Percentiles rank a stretch among this genome's conserved stretches.
Conservation (phyloP, 441 rosid genomes). For the Corymbia citriodora region DNA sequence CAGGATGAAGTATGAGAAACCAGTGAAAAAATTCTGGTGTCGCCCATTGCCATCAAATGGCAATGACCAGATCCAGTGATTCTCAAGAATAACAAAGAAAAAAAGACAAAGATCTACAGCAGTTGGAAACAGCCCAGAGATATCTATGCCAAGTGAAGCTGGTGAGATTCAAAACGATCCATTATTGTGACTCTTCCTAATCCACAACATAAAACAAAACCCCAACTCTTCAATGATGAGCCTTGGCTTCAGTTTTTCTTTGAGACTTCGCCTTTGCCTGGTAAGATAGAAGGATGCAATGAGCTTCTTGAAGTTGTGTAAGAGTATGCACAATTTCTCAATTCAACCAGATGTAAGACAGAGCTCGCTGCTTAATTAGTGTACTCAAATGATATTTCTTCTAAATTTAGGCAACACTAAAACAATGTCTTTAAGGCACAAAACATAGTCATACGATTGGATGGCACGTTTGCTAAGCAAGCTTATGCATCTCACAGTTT, state of each 20-base stretch:
- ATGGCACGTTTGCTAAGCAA: accelerated
- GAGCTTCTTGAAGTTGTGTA: not conserved
- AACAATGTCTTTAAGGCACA: not conserved
- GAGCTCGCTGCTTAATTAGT: not conserved
- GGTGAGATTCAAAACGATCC: not conserved
- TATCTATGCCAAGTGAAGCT: not conserved
- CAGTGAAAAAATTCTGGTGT: not conserved
- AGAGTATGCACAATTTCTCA: not conserved
- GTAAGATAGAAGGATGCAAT: not conserved
- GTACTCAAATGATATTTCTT: not conserved
- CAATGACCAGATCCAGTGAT: not conserved
- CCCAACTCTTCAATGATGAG: not conserved
- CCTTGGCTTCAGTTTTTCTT: not conserved
- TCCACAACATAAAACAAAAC: not conserved
- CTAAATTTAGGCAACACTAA: not conserved
- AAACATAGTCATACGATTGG: not conserved
- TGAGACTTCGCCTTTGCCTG: not conserved
- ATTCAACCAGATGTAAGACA: not conserved
- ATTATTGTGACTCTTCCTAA: not conserved
- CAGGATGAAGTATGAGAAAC: not conserved
- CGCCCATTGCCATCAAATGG: not conserved
- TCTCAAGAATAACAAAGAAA: not conserved
- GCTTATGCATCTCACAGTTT: not conserved
- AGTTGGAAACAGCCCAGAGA: not conserved
- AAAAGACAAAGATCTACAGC: not conserved